Percentiles rank a stretch among this genome's conserved stretches.
Conservation (phyloP, 2,329 filamentous ascomycete species). For the Calonectria hawksworthii region DNA sequence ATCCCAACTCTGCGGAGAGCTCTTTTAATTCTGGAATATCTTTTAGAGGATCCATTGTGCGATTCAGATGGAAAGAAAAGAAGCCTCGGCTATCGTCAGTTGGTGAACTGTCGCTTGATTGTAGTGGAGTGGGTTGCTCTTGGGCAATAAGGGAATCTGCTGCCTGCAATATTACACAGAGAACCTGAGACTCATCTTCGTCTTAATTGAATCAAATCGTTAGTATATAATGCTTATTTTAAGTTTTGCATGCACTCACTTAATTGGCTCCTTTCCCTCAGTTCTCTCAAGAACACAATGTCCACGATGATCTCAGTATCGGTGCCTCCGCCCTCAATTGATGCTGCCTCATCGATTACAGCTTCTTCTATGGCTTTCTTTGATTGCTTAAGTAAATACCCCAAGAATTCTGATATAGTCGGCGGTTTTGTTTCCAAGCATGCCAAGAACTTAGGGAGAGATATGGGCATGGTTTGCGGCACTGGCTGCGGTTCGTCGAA, state of each 20-base stretch:
- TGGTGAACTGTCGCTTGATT: background rate
- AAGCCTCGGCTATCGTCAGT: background rate
- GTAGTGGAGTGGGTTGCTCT: background rate
- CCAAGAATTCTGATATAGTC: background rate
- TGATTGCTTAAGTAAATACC: background rate
- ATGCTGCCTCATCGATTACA: background rate
- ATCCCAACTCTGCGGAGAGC: background rate
- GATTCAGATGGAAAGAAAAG: background rate
- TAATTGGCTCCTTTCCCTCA: background rate
- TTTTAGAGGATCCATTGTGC: background rate
- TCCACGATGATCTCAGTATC: background rate
- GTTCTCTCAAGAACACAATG: background rate
- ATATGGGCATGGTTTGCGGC: background rate
- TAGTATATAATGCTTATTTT: background rate
- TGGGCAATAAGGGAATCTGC: background rate
- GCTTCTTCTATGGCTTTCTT: background rate
- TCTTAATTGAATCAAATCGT: background rate
- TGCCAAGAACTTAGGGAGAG: background rate
- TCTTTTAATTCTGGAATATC: background rate
- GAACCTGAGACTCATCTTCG: background rate
- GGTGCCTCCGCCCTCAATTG: background rate
- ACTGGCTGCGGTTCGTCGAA: background rate
- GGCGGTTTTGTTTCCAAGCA: background rate
- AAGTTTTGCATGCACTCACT: background rate
- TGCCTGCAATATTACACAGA: background rate